Percentiles rank a stretch among this genome's conserved stretches.
Conservation (phyloP, 2,329 filamentous ascomycete genomes). For the Diaporthe sp. region DNA sequence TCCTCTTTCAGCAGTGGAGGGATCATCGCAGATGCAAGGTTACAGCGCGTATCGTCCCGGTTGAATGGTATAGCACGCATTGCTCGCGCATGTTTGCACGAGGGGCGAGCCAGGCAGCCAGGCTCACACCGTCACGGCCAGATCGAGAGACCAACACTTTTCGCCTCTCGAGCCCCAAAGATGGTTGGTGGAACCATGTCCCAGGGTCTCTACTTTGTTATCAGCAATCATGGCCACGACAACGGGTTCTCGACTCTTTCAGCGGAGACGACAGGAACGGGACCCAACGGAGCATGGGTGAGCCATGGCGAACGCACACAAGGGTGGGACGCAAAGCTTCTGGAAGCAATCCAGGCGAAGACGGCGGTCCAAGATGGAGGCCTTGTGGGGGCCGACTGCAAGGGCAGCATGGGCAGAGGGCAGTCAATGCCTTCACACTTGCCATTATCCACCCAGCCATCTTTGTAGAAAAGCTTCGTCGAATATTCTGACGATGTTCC, state of each 20-base stretch:
- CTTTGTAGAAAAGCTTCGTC: not conserved
- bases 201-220: not conserved
- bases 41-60: not conserved
- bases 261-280: not conserved
- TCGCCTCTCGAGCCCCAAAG: not conserved
- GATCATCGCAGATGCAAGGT: not conserved
- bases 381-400: not conserved
- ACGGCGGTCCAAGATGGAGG: not conserved
- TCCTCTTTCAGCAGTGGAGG: conserved; percentile 16
- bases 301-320: not conserved
- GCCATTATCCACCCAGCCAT: not conserved
- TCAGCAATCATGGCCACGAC: not conserved
- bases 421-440: not conserved
- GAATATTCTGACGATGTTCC: not conserved
- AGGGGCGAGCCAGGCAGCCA: not conserved
- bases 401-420: not conserved
- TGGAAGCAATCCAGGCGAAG: not conserved
- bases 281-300: not conserved
- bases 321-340: not conserved
- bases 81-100: not conserved
- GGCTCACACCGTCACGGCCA: not conserved
- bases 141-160: too few relatives aligned
- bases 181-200: not conserved
- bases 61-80: not conserved
- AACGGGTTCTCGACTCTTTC: not conserved